Percentiles rank a stretch among this genome's conserved stretches.
Conservation (phyloP, 352 stramenopile species). For the Nothophytophthora sp. region DNA sequence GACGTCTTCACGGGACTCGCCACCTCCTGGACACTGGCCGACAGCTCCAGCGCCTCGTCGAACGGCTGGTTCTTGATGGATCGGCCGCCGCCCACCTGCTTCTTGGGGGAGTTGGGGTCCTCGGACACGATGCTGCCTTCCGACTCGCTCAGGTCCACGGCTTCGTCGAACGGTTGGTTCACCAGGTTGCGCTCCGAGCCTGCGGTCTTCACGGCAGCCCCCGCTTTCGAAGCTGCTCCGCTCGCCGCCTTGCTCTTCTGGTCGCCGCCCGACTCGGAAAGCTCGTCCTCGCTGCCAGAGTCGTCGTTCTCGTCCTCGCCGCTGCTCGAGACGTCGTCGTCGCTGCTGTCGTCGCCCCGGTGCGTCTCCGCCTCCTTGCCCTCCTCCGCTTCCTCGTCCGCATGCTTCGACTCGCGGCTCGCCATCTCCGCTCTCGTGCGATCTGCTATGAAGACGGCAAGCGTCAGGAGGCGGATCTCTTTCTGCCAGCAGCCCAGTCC, state of each 20-base stretch:
- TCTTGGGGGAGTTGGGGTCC: constrained; percentile 64
- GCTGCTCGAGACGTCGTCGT: constrained; percentile 58
- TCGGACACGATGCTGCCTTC: constrained; percentile 57
- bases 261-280: constrained; percentile 69
- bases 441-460: too few species aligned
- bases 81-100: constrained; percentile 15
- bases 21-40: constrained; percentile 73
- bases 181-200: constrained; percentile 53
- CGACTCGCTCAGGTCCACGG: constrained; percentile 87
- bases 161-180: constrained; percentile 89
- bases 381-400: constrained; percentile 48
- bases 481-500: too few species aligned
- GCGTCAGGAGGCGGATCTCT: too few species aligned
- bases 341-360: constrained; percentile 40
- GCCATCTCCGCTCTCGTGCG: constrained; percentile 39
- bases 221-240: not conserved
- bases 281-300: constrained; percentile 66
- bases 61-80: constrained; percentile 80
- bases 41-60: constrained; percentile 84
- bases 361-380: constrained; percentile 46
- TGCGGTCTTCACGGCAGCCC: constrained; percentile 10
- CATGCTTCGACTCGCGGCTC: constrained; percentile 61
- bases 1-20: constrained; percentile 55
- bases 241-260: constrained; percentile 33
- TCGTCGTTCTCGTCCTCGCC: constrained; percentile 36